These are phyloP conservation scores for Coniferiporia sulphurascens DNA, from an alignment of 1,284 basidiomycete genomes.

Conservation along the genomic window DNA sequence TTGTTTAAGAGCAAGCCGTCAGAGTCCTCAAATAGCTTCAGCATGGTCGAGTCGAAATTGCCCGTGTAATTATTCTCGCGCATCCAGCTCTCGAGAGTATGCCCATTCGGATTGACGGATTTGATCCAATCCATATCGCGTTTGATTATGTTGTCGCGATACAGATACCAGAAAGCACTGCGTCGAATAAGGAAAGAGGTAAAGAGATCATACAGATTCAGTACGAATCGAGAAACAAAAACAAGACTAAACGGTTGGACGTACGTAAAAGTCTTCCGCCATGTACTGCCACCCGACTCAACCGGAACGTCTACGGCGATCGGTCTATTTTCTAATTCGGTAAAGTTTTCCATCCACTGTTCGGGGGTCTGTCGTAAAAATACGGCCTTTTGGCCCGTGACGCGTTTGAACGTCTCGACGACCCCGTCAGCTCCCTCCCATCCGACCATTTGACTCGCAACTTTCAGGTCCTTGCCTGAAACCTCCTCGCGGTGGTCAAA, in stretches of 20 bases:
- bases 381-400: constrained; percentile 38
- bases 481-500: constrained; percentile 39
- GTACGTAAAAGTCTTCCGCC: constrained; percentile 34
- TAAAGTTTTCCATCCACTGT: constrained; percentile 36
- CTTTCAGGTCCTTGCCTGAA: constrained; percentile 36
- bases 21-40: too few relatives aligned
- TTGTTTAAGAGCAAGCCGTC: too few relatives aligned
- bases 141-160: too few relatives aligned
- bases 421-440: constrained; percentile 34
- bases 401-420: constrained; percentile 37
- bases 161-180: too few relatives aligned
- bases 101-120: too few relatives aligned
- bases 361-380: constrained; percentile 35
- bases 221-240: too few relatives aligned
- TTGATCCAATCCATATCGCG: too few relatives aligned
- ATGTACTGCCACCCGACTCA: constrained; percentile 17
- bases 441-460: constrained; percentile 39
- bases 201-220: neutral
- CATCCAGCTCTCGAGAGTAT: too few relatives aligned
- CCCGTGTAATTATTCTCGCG: too few relatives aligned
- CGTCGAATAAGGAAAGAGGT: neutral
- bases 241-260: neutral
- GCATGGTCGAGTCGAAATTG: too few relatives aligned
- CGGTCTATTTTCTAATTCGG: constrained; percentile 27
- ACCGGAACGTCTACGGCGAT: constrained; percentile 25